phyloP scores from a whole-genome alignment of 2,329 filamentous ascomycete genomes.

The Verticillium dahliae region DNA sequence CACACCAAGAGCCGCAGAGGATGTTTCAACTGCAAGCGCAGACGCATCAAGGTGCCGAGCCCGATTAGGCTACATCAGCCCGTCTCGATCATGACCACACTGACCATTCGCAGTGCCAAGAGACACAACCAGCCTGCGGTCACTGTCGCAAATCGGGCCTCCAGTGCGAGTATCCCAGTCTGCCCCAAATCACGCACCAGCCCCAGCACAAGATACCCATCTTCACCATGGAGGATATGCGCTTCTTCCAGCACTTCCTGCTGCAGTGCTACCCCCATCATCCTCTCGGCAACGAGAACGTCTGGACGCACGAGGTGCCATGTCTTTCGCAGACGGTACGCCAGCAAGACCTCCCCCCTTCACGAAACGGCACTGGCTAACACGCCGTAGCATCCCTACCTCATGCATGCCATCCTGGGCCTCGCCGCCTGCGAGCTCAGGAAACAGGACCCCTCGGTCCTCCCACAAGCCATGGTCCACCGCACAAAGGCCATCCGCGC shows the following conservation, averaged over 20 bases:
- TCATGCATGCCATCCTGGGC: slow-evolving; percentile 66
- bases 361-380: not conserved
- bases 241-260: slow-evolving; percentile 63
- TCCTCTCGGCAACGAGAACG: slow-evolving; percentile 56
- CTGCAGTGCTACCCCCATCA: slow-evolving; percentile 56
- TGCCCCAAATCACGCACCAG: slow-evolving; percentile 40
- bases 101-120: slow-evolving; percentile 46
- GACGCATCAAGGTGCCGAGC: slow-evolving; percentile 52
- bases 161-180: slow-evolving; percentile 54
- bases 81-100: not conserved
- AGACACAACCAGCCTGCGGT: slow-evolving; percentile 55
- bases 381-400: slow-evolving; percentile 49
- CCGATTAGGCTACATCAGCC: not conserved
- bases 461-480: slow-evolving; percentile 54
- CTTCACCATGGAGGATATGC: slow-evolving; percentile 59
- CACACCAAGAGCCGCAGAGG: slow-evolving; percentile 61
- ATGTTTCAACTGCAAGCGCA: slow-evolving; percentile 61
- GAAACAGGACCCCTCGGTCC: slow-evolving; percentile 39
- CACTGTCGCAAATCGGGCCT: slow-evolving; percentile 58
- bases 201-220: slow-evolving; percentile 52
- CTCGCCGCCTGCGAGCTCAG: slow-evolving; percentile 61
- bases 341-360: not conserved
- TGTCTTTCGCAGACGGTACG: slow-evolving; percentile 59
- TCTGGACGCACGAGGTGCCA: slow-evolving; percentile 63
- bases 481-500: slow-evolving; percentile 58